A percentile compares a stretch with the other conserved stretches of the same genome.
phyloP scores from a whole-genome alignment of 2,329 filamentous ascomycete genomes.

The Phyllosticta ampelicida region DNA sequence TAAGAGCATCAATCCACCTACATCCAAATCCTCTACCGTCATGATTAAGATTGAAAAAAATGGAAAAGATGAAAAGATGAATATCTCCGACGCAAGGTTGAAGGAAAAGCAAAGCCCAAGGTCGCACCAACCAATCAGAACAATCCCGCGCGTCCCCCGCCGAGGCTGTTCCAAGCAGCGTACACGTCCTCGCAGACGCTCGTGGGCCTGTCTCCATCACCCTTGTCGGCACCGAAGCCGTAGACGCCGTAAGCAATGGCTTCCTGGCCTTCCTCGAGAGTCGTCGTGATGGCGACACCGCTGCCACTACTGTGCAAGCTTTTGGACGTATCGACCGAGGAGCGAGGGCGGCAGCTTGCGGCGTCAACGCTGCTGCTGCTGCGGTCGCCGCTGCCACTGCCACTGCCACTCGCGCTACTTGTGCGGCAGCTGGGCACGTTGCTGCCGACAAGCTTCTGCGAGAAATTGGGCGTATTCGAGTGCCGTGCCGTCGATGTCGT shows the following conservation, averaged over 20 bases:
- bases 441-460: background rate
- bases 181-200: conserved; percentile 38
- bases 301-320: conserved; percentile 5
- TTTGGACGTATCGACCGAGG: background rate
- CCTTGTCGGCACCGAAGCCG: background rate
- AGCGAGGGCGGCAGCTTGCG: background rate
- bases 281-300: conserved; percentile 1
- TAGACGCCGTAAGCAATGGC: background rate
- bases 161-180: conserved; percentile 37
- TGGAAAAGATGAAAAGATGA: background rate
- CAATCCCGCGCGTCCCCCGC: conserved; percentile 18
- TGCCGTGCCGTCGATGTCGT: background rate
- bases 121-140: background rate
- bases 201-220: background rate
- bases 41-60: background rate
- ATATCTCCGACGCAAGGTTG: background rate
- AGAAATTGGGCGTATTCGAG: background rate
- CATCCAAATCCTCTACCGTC: background rate
- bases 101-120: no score
- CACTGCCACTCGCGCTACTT: background rate
- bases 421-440: background rate
- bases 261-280: background rate
- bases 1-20: background rate
- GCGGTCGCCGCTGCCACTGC: background rate
- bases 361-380: background rate